Base-by-base conservation (phyloP, 1,139 yeast genomes). In the Lodderomyces jiufengensis region DNA sequence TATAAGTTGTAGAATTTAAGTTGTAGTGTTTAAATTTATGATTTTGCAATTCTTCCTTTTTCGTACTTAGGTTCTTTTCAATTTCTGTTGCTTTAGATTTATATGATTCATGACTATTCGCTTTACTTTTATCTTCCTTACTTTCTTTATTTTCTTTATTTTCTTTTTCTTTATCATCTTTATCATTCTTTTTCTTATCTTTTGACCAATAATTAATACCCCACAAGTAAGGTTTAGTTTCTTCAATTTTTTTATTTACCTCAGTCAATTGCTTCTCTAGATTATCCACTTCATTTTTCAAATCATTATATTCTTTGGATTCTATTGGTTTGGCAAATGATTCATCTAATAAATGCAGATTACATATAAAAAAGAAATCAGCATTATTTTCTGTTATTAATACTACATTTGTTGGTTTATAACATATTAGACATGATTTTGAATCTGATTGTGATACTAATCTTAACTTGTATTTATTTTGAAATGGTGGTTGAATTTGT, bases 361-460 rank as follows among this genome's bases (percentile, higher is more conserved):
- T 73, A 53, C 95, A 85, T 1, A 76, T 66, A 52, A 82, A 84
- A 53, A 85, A 80, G 66, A 79, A 83, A 53, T 84, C 92, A 3
- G 66, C 61, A 48, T 70, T 57, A 39, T 61, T 63, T 2, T 58
- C 59, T 2, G 80, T 65, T n/a, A 81, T 69, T 25, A 84, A 59
- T 2, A 84, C 95, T 0, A 75, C 66, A 1, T 67, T 47, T 0
- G 86, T 63, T 2, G 92, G 86, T 45, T 79, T 80, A 52, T 68
- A 80, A 58, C 95, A 85, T 23, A 84, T 65, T 31, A 63, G 51
- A 49, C 95, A 84, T 0, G 90, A 67, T 48, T 73, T 74, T 35
- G 75, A 51, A 39, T 72, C 76, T n/a, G 66, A 45, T 3, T 66
- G 66, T 0, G 86, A 79, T 2, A 84, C 94, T 34, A 62, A 62